Percentiles rank a stretch among this genome's conserved stretches.
phyloP scores from a whole-genome alignment of 169 alveolate species.

The Plasmodium gallinaceum region DNA sequence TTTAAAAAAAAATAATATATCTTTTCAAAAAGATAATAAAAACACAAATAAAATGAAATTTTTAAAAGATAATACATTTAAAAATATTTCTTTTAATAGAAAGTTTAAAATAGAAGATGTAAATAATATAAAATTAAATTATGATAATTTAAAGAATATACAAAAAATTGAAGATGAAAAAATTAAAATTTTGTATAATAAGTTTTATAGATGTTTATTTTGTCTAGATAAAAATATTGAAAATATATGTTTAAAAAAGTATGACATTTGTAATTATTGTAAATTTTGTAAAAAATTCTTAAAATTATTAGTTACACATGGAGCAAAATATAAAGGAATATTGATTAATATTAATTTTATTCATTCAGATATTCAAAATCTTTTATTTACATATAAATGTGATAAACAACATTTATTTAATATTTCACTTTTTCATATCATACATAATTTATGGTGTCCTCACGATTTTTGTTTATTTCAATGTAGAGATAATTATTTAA shows the following conservation, averaged over 20 bases:
- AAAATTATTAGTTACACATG: conserved; percentile 29
- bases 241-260: conserved; percentile 19
- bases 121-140: conserved; percentile 5
- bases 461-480: conserved; percentile 48
- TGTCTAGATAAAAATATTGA: conserved; percentile 24
- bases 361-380: conserved; percentile 17
- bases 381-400: conserved; percentile 32
- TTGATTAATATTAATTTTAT: conserved; percentile 27
- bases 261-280: conserved; percentile 22
- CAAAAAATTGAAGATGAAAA: conserved; percentile 42
- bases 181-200: conserved; percentile 20
- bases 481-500: conserved; percentile 13
- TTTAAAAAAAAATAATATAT: background rate
- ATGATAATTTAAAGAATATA: conserved; percentile 23
- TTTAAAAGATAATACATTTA: conserved; percentile 19
- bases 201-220: conserved; percentile 33
- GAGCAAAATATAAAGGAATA: conserved; percentile 43
- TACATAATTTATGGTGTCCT: conserved; percentile 62
- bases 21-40: background rate
- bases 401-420: conserved; percentile 29
- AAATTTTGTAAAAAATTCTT: conserved; percentile 56
- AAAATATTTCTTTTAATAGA: conserved; percentile 23
- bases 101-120: conserved; percentile 33
- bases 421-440: conserved; percentile 41
- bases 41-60: background rate